Percentiles rank a stretch among this genome's conserved stretches.
These are phyloP conservation scores for Hypoxylon sp. DNA, from an alignment of 2,329 filamentous ascomycete species.

Conservation along the genomic window DNA sequence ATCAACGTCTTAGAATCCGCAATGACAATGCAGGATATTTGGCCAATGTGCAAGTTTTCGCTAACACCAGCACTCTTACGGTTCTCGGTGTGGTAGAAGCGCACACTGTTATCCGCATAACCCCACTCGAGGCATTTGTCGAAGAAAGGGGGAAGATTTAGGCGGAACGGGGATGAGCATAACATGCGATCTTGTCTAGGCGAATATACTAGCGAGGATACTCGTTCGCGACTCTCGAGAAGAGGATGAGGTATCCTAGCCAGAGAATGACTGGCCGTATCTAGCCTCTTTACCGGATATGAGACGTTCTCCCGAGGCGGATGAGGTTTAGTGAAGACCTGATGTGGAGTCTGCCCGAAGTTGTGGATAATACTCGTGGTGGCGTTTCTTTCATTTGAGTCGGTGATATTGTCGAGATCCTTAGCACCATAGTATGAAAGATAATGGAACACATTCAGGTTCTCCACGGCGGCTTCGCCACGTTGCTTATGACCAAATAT, in stretches of 20 bases:
- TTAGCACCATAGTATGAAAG: slow-evolving; percentile 95
- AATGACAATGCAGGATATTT: slow-evolving; percentile 86
- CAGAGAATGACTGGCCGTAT: slow-evolving; percentile 82
- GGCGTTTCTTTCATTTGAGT: slow-evolving; percentile 87
- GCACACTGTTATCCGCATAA: slow-evolving; percentile 91
- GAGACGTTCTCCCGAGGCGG: slow-evolving; percentile 78
- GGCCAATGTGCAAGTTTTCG: slow-evolving; percentile 93
- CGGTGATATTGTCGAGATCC: slow-evolving; percentile 90
- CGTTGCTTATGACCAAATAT: slow-evolving; percentile 95
- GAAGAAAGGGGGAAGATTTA: slow-evolving; percentile 88
- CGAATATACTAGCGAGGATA: slow-evolving; percentile 83
- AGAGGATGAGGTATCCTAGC: slow-evolving; percentile 84
- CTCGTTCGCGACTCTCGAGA: slow-evolving; percentile 81
- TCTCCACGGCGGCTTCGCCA: slow-evolving; percentile 91
- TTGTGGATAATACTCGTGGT: slow-evolving; percentile 98
- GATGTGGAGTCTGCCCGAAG: slow-evolving; percentile 96
- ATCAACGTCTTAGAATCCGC: slow-evolving; percentile 92
- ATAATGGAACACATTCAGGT: slow-evolving; percentile 95
- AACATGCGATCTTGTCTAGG: slow-evolving; percentile 85
- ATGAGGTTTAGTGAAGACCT: slow-evolving; percentile 89
- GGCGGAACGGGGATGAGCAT: slow-evolving; percentile 84
- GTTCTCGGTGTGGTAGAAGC: slow-evolving; percentile 89
- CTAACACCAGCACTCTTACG: slow-evolving; percentile 88
- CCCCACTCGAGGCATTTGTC: slow-evolving; percentile 98
- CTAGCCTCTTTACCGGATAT: slow-evolving; percentile 77